Evolutionary conservation across 2,329 filamentous ascomycete genomes (phyloP).

Genomic region (Parasarocladium wereldwijsianum): DNA sequence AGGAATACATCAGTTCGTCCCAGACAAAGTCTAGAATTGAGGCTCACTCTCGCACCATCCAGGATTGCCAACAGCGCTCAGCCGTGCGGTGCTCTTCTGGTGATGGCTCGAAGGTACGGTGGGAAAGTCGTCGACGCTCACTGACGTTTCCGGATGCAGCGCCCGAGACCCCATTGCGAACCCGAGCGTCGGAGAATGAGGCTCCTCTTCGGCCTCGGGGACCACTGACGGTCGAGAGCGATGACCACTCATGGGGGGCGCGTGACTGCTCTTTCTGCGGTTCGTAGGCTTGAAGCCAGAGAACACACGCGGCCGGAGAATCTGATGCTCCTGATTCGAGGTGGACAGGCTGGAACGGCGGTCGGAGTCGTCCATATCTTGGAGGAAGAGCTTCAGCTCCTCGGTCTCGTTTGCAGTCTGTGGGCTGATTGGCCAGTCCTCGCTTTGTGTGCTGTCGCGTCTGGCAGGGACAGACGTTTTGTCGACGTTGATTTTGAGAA

Average conservation of each 20-base stretch:
- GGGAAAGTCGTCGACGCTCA: too few species aligned
- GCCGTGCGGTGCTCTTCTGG: too few species aligned
- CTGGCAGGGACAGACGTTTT: background rate
- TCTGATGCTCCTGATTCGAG: background rate
- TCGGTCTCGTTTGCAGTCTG: too few species aligned
- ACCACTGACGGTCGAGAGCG: background rate
- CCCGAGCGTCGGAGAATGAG: background rate
- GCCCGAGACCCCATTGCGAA: too few species aligned
- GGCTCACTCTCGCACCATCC: too few species aligned
- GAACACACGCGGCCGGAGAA: background rate
- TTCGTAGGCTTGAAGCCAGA: background rate
- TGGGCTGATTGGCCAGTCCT: slow-evolving; percentile 2
- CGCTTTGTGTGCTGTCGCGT: background rate
- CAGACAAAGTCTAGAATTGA: too few species aligned
- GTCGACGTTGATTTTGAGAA: background rate
- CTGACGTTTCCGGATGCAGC: too few species aligned
- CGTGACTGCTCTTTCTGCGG: slow-evolving; percentile 4
- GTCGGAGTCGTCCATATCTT: too few species aligned
- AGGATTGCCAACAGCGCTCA: slow-evolving; percentile 27
- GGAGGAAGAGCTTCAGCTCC: too few species aligned
- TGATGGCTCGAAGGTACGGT: too few species aligned
- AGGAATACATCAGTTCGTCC: too few species aligned
- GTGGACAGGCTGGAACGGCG: too few species aligned
- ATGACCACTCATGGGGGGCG: background rate
- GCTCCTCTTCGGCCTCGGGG: slow-evolving; percentile 1